Conservation (phyloP, 1,284 basidiomycete genomes). For the Leccinum pachyderme region DNA sequence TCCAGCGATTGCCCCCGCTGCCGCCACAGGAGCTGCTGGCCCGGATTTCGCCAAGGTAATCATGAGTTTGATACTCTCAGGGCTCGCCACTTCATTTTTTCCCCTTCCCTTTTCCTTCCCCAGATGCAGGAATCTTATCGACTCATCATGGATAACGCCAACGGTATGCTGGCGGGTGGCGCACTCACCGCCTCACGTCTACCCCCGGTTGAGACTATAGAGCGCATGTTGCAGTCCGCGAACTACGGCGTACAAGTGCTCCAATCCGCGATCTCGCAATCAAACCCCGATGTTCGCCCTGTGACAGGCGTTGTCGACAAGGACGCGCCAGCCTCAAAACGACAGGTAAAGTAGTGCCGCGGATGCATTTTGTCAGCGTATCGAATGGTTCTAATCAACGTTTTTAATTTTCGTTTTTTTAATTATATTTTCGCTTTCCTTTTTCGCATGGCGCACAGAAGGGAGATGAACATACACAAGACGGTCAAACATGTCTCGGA, state of each 20-base stretch:
- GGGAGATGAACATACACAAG: slow-evolving; percentile 44
- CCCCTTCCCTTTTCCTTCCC: not conserved
- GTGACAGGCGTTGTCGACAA: slow-evolving; percentile 26
- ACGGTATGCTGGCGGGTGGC: slow-evolving; percentile 30
- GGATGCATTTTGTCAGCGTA: slow-evolving; percentile 15
- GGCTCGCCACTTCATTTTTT: slow-evolving; percentile 10
- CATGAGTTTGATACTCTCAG: slow-evolving; percentile 1
- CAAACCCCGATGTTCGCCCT: slow-evolving; percentile 29
- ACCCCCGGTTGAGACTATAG: slow-evolving; percentile 39
- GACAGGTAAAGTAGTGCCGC: slow-evolving; percentile 41
- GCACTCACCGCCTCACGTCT: slow-evolving; percentile 27
- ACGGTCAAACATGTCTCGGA: slow-evolving; percentile 71
- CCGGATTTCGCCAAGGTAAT: slow-evolving; percentile 56
- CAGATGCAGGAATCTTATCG: slow-evolving; percentile 49
- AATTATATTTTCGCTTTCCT: not conserved
- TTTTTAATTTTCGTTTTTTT: slow-evolving; percentile 13
- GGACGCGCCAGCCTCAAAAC: slow-evolving; percentile 36
- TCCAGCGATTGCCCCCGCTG: slow-evolving; percentile 25
- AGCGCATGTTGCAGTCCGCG: slow-evolving; percentile 50
- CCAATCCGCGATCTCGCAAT: slow-evolving; percentile 37
- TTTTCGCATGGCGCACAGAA: slow-evolving; percentile 35
- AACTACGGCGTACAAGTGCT: slow-evolving; percentile 52
- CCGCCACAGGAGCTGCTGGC: slow-evolving; percentile 18
- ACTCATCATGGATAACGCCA: slow-evolving; percentile 42
- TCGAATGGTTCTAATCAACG: slow-evolving; percentile 13